phyloP scores from a whole-genome alignment of 192 early-diverging fungal genomes.

The Umbelopsis isabellina region DNA sequence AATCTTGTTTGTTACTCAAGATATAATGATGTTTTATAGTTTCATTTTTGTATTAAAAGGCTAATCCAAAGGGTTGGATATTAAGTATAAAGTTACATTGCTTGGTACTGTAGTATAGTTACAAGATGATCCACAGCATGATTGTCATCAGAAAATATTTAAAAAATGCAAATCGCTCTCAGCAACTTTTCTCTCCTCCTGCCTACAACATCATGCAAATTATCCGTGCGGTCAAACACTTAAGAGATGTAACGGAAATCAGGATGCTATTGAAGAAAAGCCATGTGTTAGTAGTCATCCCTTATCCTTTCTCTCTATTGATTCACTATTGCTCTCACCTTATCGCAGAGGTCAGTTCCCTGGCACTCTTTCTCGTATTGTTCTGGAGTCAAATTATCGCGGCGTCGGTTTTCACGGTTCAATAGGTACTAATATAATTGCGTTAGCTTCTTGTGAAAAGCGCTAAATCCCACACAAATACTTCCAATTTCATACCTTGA shows the following conservation, averaged over 20 bases:
- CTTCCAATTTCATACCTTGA: background rate
- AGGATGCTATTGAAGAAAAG: slow-evolving; percentile 29
- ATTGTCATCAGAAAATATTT: too few relatives aligned
- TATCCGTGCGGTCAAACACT: background rate
- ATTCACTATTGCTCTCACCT: slow-evolving; percentile 18
- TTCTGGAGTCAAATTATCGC: slow-evolving; percentile 56
- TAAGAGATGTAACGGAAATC: slow-evolving; percentile 43
- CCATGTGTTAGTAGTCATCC: background rate
- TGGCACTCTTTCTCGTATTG: slow-evolving; percentile 42
- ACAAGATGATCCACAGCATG: too few relatives aligned
- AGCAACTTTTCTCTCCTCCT: background rate
- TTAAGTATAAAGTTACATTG: too few relatives aligned
- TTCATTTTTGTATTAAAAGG: too few relatives aligned
- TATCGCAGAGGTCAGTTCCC: slow-evolving; percentile 51
- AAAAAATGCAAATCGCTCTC: too few relatives aligned
- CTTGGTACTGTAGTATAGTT: too few relatives aligned
- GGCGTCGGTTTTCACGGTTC: slow-evolving; percentile 61
- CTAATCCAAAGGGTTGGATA: too few relatives aligned
- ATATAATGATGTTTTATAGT: too few relatives aligned
- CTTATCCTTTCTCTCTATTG: background rate
- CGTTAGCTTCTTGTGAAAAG: slow-evolving; percentile 37
- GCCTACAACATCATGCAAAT: background rate
- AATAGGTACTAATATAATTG: slow-evolving; percentile 55
- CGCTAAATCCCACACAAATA: too few relatives aligned
- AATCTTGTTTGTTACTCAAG: too few relatives aligned